A percentile compares a stretch with the other conserved stretches of the same genome.
Evolutionary conservation across 1,139 yeast species (phyloP).

Genomic region (Williopsis jadinii): DNA sequence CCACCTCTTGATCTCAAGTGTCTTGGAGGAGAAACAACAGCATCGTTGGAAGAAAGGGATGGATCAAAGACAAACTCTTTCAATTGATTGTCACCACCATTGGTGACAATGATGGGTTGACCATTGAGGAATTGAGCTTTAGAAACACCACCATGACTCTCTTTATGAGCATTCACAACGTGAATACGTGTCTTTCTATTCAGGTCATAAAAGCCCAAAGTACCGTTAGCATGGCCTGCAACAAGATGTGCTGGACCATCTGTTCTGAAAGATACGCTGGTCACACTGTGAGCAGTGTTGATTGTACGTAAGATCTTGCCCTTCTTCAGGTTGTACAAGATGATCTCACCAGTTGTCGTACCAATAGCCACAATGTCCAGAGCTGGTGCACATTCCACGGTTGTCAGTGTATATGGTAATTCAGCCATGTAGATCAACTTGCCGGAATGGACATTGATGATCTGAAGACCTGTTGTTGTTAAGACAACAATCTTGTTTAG

Average conservation of each 20-base stretch:
- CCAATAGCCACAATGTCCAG: constrained; percentile 81
- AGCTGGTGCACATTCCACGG: constrained; percentile 78
- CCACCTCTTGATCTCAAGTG: constrained; percentile 93
- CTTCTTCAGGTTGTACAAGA: constrained; percentile 61
- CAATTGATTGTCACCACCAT: constrained; percentile 86
- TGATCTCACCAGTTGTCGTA: constrained; percentile 58
- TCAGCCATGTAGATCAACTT: constrained; percentile 59
- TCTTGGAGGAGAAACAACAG: constrained; percentile 82
- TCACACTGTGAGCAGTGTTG: constrained; percentile 39
- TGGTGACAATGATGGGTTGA: constrained; percentile 85
- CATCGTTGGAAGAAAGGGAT: constrained; percentile 42
- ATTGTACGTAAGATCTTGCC: constrained; percentile 54
- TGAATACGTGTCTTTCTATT: constrained; percentile 67
- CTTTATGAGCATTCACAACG: constrained; percentile 65
- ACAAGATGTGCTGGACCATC: constrained; percentile 86
- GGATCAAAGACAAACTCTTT: constrained; percentile 95
- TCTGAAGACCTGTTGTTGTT: constrained; percentile 50
- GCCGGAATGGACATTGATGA: constrained; percentile 75
- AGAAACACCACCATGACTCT: constrained; percentile 74
- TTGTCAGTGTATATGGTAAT: constrained; percentile 44
- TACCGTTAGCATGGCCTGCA: constrained; percentile 76
- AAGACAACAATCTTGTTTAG: constrained; percentile 81
- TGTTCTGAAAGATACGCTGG: constrained; percentile 81
- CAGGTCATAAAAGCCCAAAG: constrained; percentile 78
- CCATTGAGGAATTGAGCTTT: constrained; percentile 76